phyloP scores from a whole-genome alignment of 2,329 filamentous ascomycete genomes.

The Fusarium compactum region DNA sequence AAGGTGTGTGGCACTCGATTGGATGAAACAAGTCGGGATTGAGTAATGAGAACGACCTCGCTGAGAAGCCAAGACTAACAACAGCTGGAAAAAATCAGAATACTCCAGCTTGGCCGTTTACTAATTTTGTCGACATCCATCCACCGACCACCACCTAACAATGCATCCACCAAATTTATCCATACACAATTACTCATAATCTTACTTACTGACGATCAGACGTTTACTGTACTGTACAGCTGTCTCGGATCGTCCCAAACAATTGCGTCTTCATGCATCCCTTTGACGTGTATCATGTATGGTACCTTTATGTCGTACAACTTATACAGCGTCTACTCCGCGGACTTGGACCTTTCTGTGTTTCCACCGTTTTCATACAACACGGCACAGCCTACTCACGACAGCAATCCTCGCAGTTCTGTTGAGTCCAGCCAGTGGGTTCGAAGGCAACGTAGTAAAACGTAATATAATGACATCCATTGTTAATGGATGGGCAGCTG shows the following conservation, averaged over 20 bases:
- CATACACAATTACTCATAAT: conserved; percentile 28
- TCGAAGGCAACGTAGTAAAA: conserved; percentile 48
- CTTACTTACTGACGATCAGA: conserved; percentile 27
- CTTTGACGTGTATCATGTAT: conserved; percentile 29
- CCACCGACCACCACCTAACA: conserved; percentile 8
- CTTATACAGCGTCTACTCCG: conserved; percentile 25
- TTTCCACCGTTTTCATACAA: conserved; percentile 22
- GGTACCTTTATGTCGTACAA: not conserved
- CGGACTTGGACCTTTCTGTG: conserved; percentile 31
- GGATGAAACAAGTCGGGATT: conserved; percentile 49
- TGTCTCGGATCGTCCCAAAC: conserved; percentile 2
- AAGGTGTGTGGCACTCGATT: conserved; percentile 48
- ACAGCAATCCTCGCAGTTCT: not conserved
- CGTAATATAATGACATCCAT: conserved; percentile 31
- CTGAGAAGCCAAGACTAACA: conserved; percentile 40
- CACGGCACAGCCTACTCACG: conserved; percentile 4
- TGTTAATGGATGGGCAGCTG: conserved; percentile 34
- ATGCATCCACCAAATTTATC: conserved; percentile 24
- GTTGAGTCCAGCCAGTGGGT: conserved; percentile 15
- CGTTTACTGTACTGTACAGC: conserved; percentile 8
- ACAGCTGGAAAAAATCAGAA: conserved; percentile 17
- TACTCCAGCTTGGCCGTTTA: conserved; percentile 22
- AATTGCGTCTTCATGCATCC: conserved; percentile 25
- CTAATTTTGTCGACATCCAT: conserved; percentile 31
- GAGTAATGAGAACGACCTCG: conserved; percentile 54